A percentile compares a stretch with the other conserved stretches of the same genome.
Conservation (phyloP, 331 rosid genomes). For the Malus hybrid region DNA sequence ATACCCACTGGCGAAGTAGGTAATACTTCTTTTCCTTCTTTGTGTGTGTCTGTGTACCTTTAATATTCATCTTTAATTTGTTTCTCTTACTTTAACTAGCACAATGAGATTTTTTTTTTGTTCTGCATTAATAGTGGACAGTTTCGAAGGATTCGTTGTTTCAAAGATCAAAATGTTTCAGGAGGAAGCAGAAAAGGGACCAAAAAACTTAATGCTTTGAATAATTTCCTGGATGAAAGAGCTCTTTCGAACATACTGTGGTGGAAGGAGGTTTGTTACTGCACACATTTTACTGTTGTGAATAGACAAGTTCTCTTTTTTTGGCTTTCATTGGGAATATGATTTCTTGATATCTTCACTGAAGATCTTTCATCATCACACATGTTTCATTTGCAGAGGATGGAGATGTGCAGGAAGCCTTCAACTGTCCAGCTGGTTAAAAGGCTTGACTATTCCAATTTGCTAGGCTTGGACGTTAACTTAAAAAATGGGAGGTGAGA, state of each 20-base stretch:
- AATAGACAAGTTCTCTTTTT: background rate
- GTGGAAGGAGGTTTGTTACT: constrained; percentile 74
- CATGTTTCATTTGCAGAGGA: constrained; percentile 37
- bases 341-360: constrained; percentile 6
- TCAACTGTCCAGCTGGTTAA: constrained; percentile 63
- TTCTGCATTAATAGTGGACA: constrained; percentile 22
- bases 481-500: constrained; percentile 80
- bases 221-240: constrained; percentile 51
- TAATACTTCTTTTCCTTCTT: background rate
- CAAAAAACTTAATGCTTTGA: constrained; percentile 41
- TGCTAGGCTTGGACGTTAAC: constrained; percentile 71
- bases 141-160: constrained; percentile 27
- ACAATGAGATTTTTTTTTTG: background rate
- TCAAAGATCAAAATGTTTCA: constrained; percentile 38
- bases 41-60: background rate
- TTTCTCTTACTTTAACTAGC: background rate
- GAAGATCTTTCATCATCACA: constrained; percentile 2
- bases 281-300: background rate
- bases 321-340: background rate
- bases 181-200: constrained; percentile 42
- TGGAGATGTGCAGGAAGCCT: constrained; percentile 64
- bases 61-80: background rate
- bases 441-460: constrained; percentile 78
- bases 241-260: constrained; percentile 64
- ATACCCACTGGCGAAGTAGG: background rate